Evolutionary conservation across 305 asterid species (phyloP).

Genomic region (Petunia hybrid): DNA sequence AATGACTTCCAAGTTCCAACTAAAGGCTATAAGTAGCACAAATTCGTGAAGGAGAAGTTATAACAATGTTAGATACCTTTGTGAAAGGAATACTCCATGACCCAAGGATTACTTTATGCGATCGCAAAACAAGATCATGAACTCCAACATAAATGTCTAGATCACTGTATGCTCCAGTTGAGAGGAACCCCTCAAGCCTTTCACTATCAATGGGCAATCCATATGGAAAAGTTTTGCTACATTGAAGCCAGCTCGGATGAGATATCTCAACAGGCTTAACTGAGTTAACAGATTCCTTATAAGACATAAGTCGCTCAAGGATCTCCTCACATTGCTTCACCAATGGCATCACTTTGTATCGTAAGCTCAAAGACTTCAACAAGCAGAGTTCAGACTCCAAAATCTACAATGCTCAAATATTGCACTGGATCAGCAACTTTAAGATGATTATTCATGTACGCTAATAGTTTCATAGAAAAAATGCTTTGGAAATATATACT

Average conservation of each 20-base stretch:
- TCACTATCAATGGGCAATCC: slow-evolving; percentile 70
- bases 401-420: slow-evolving; percentile 52
- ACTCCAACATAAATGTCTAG: slow-evolving; percentile 75
- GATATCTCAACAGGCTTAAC: slow-evolving; percentile 79
- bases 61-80: slow-evolving; percentile 57
- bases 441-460: slow-evolving; percentile 1
- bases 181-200: slow-evolving; percentile 62
- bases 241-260: slow-evolving; percentile 60
- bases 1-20: slow-evolving; percentile 1
- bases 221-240: slow-evolving; percentile 58
- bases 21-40: not conserved
- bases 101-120: slow-evolving; percentile 87
- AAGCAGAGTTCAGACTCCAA: slow-evolving; percentile 68
- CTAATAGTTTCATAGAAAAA: not conserved
- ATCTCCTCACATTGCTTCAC: slow-evolving; percentile 79
- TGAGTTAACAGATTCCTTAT: slow-evolving; percentile 72
- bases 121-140: slow-evolving; percentile 58
- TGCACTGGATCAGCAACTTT: slow-evolving; percentile 4
- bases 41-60: not conserved
- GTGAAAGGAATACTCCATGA: slow-evolving; percentile 92
- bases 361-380: slow-evolving; percentile 68
- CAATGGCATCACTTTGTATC: slow-evolving; percentile 67
- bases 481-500: not conserved
- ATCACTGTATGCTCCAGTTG: slow-evolving; percentile 76
- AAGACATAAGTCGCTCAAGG: slow-evolving; percentile 69